Evolutionary conservation across 495 filamentous ascomycete species (phyloP).

Genomic region (Copromyces sp.): DNA sequence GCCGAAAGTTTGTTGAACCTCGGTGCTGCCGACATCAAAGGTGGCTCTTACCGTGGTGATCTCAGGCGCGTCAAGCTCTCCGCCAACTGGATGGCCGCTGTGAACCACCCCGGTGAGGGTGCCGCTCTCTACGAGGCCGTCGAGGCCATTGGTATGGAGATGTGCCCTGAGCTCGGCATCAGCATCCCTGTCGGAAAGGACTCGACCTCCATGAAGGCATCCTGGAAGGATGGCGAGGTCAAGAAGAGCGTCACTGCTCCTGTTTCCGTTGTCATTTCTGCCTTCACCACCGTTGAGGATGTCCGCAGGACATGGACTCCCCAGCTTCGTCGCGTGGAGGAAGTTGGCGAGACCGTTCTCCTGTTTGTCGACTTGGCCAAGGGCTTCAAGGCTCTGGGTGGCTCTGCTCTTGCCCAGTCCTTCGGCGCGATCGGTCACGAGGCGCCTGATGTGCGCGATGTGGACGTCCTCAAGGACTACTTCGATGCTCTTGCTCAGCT

Average conservation of each 20-base stretch:
- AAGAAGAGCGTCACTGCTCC: constrained; percentile 87
- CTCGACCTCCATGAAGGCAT: constrained; percentile 97
- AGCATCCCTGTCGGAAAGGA: constrained; percentile 96
- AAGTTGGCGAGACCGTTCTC: constrained; percentile 81
- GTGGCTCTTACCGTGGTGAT: constrained; percentile 35
- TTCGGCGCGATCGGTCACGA: constrained; percentile 79
- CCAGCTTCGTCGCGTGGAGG: constrained; percentile 67
- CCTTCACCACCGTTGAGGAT: constrained; percentile 74
- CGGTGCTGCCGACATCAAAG: constrained; percentile 73
- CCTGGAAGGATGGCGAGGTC: constrained; percentile 69
- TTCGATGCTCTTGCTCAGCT: constrained; percentile 82
- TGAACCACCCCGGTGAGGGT: constrained; percentile 85
- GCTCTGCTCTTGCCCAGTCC: constrained; percentile 86
- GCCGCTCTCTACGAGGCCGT: constrained; percentile 93
- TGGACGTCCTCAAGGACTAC: constrained; percentile 76
- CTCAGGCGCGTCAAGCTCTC: constrained; percentile 74
- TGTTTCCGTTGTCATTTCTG: constrained; percentile 79
- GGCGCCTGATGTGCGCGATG: constrained; percentile 74
- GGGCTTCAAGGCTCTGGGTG: constrained; percentile 70
- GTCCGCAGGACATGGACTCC: constrained; percentile 88
- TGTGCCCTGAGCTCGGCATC: constrained; percentile 70
- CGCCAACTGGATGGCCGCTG: constrained; percentile 98
- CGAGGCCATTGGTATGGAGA: constrained; percentile 82
- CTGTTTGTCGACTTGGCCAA: constrained; percentile 84
- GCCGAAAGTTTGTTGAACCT: constrained; percentile 90